Evolutionary conservation across 106 monocot species (phyloP), one percentile per base, ranked within the genome.

Genomic region (Triglochin maritima): DNA sequence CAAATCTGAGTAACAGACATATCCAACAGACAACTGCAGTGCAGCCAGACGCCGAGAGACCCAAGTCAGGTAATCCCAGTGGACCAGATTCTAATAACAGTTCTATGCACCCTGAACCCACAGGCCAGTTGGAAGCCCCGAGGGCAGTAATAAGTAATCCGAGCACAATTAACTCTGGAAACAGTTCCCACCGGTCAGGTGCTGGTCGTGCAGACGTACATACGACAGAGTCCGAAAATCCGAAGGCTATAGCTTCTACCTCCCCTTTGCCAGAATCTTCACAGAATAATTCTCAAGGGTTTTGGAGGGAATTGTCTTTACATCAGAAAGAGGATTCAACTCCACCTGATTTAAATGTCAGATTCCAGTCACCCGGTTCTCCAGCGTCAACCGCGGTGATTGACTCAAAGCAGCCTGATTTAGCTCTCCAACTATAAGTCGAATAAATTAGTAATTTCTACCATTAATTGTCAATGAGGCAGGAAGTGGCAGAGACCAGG

Each of bases 351-450:
- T 51, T 86, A 45, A 86, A 85, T 69, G 66, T 86, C 12, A 69
- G 80, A 72, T 81, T 85, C 57, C 80, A 87, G 69, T 78, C 86
- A 7, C 80, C 84, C 10, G 78, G 76, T 29, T 89, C 89, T 17
- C 75, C 77, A 7, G 61, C 60, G 49, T 72, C 73, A 0, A 60
- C 59, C 8, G 62, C 65, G 11, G 46, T 68, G 44, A 67, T 76
- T 2, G 84, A 76, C 60, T 71, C 80, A 17, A 77, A 83, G 78
- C 86, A 87, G 50, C 84, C 94, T 29, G 84, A 84, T 69, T 80
- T 94, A 69, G 84, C 84, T 52, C 83, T 93, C 71, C 89, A 93
- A 72, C 76, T 93, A n/a, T 89, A 75, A 77, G 4, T 10, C 12
- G 47, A 50, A 60, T 59, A 47, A 47, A 17, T 29, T 29, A 9